Evolutionary conservation across 805 yeast genomes (phyloP).

Genomic region (Cyberlindnera japonica): DNA sequence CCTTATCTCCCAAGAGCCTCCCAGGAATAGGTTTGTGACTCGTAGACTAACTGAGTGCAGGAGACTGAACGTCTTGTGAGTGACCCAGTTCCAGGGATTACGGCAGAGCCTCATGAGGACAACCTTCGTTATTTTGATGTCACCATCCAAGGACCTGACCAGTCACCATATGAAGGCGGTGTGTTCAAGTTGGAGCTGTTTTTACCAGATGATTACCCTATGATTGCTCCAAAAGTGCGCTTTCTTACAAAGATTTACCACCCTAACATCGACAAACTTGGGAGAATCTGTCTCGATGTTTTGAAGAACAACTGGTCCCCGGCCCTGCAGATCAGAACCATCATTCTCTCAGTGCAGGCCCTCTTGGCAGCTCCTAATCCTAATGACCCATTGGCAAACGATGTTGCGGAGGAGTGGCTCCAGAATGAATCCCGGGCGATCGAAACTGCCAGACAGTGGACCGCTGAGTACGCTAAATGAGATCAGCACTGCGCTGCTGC

Average conservation of each 20-base stretch:
- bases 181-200: conserved; percentile 78
- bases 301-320: conserved; percentile 97
- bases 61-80: conserved; percentile 90
- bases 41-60: conserved; percentile 28
- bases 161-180: conserved; percentile 90
- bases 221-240: conserved; percentile 96
- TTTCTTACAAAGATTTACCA: conserved; percentile 93
- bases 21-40: too few species aligned
- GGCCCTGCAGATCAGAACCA: conserved; percentile 92
- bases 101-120: conserved; percentile 91
- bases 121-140: conserved; percentile 92
- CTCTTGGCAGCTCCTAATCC: conserved; percentile 95
- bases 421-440: conserved; percentile 78
- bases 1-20: too few species aligned
- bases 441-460: conserved; percentile 61
- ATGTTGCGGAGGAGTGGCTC: conserved; percentile 96
- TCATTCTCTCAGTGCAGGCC: conserved; percentile 88
- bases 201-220: conserved; percentile 95
- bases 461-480: conserved; percentile 21
- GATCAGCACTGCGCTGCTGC: not conserved
- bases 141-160: conserved; percentile 84
- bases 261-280: conserved; percentile 93
- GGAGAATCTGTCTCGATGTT: conserved; percentile 93
- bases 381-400: conserved; percentile 96
- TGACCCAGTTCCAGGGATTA: conserved; percentile 96